Evolutionary conservation across 2,329 filamentous ascomycete species (phyloP), one percentile per base, ranked within the genome.

Genomic region (Daldinia eschscholtzii): DNA sequence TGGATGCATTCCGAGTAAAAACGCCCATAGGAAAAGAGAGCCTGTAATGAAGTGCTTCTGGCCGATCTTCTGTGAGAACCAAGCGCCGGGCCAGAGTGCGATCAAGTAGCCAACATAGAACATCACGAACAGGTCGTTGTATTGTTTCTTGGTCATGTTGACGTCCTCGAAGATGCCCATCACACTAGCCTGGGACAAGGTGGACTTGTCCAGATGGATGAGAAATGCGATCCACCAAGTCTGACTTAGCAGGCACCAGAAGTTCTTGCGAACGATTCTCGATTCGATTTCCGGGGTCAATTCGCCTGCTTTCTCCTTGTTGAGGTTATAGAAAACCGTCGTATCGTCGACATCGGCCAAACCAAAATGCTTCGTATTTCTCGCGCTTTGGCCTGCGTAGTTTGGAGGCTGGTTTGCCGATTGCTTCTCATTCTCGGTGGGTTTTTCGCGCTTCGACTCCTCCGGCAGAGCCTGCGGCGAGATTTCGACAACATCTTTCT

Each of bases 141-240:
- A 44, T 13, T 44, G 13, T 2, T 44, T 44, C 41, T 44, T 44
- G 41, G 41, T 44, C 41, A 44, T 44, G 12, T 44, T 44, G 13
- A 44, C 41, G 41, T 44, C 41, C 41, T 20, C 18, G 18, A 44
- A 44, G 41, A 44, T 44, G 12, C 41, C 41, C 41, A 44, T 44
- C 5, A 13, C 15, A 15, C 41, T 44, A 6, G 41, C 41, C 18
- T 44, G 41, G 18, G 41, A 44, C 5, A 44, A 13, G 13, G 41
- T 44, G 5, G 41, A 44, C 18, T 44, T 44, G 41, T 44, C 41
- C 18, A 44, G 18, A 20, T 44, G 41, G 5, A 44, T 44, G 13
- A 44, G 41, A 20, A 44, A 44, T 6, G 41, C 41, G 18, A 44
- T 44, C 41, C 41, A 44, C 41, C 41, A 44, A 6, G 41, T 44